phyloP scores from a whole-genome alignment of 768 basidiomycete genomes.

The Goffeauzyma gilvescens region DNA sequence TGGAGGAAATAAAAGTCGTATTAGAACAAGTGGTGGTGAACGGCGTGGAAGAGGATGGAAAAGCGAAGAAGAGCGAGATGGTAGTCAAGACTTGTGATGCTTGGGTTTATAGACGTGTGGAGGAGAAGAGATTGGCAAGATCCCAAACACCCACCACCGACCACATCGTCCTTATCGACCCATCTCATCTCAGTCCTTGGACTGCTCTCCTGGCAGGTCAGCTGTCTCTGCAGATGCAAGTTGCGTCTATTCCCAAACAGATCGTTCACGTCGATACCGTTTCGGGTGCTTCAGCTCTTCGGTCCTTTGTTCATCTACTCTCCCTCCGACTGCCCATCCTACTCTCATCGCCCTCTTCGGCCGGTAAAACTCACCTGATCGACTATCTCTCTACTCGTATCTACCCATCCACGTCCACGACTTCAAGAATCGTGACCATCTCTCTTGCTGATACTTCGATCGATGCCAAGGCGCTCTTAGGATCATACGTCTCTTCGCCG shows the following conservation, averaged over 20 bases:
- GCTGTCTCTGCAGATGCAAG: slow-evolving; percentile 20
- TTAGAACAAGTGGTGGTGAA: too few relatives aligned
- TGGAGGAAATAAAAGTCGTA: background rate
- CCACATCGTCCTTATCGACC: background rate
- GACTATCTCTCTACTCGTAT: slow-evolving; percentile 53
- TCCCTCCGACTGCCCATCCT: slow-evolving; percentile 59
- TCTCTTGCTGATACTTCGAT: slow-evolving; percentile 89
- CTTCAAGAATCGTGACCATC: slow-evolving; percentile 59
- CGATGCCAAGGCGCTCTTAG: slow-evolving; percentile 78
- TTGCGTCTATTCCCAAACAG: too few relatives aligned
- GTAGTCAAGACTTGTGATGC: background rate
- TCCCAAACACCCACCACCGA: background rate
- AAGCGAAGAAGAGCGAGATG: too few relatives aligned
- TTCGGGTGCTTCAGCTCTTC: slow-evolving; percentile 44
- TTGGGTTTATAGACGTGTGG: slow-evolving; percentile 38
- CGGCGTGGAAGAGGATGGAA: too few relatives aligned
- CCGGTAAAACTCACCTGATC: slow-evolving; percentile 68
- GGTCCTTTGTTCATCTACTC: slow-evolving; percentile 44
- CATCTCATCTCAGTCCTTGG: background rate
- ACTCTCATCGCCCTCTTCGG: slow-evolving; percentile 64
- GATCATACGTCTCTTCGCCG: slow-evolving; percentile 77
- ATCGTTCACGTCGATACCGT: slow-evolving; percentile 42
- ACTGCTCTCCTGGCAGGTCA: too few relatives aligned
- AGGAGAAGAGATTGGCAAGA: slow-evolving; percentile 37
- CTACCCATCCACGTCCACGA: slow-evolving; percentile 37